These are phyloP conservation scores for Ustilaginoidea virens DNA, from an alignment of 2,329 filamentous ascomycete species.

Conservation along the genomic window DNA sequence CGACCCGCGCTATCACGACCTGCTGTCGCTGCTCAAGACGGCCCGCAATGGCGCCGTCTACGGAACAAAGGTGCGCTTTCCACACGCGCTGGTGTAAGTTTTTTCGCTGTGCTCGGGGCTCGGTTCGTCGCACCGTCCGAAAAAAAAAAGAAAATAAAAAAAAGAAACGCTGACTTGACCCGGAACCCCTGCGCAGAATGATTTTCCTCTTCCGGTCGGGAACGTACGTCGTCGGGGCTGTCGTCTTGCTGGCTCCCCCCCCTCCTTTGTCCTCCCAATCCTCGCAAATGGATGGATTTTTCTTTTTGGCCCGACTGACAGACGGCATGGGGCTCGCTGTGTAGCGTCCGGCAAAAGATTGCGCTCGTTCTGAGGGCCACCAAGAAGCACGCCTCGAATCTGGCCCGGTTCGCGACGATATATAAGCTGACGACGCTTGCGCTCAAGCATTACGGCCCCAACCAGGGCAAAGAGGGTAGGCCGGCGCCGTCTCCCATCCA, in stretches of 20 bases:
- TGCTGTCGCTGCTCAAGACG: slow-evolving; percentile 76
- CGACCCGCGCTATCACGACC: slow-evolving; percentile 71
- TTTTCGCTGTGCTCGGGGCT: not conserved
- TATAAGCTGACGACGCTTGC: slow-evolving; percentile 76
- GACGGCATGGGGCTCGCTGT: no score
- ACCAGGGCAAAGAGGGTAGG: slow-evolving; percentile 42
- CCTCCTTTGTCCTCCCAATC: not conserved
- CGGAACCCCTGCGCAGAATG: slow-evolving; percentile 52
- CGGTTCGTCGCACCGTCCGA: no score
- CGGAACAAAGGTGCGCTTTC: slow-evolving; percentile 93
- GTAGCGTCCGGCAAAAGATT: slow-evolving; percentile 69
- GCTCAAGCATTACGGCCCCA: slow-evolving; percentile 46
- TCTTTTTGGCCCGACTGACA: no score
- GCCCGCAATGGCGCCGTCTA: slow-evolving; percentile 96
- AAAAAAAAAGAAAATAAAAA: no score
- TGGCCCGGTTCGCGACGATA: slow-evolving; percentile 77
- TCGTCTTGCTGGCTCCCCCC: no score
- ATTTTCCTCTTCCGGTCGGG: slow-evolving; percentile 91
- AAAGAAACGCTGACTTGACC: slow-evolving; percentile 10
- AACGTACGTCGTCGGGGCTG: no score
- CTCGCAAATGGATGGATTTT: not conserved
- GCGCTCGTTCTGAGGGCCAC: slow-evolving; percentile 72
- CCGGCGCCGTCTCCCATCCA: not conserved
- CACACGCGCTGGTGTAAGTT: slow-evolving; percentile 73
- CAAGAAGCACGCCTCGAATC: slow-evolving; percentile 76